phyloP scores from a whole-genome alignment of 1,284 basidiomycete species.

The Gastroboletus turbinatus region DNA sequence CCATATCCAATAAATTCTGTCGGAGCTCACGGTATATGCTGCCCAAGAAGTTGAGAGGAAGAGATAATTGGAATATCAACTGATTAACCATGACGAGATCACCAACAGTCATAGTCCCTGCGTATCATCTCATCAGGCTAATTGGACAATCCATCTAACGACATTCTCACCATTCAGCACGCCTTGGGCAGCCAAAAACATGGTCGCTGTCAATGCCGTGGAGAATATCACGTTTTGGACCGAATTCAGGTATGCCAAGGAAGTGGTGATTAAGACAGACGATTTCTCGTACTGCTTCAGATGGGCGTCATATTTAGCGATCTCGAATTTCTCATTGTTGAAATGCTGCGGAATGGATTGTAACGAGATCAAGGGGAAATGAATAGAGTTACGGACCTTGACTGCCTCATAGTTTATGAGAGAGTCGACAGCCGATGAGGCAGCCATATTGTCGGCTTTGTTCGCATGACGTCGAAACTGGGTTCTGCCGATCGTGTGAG shows the following conservation, averaged over 20 bases:
- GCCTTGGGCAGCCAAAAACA: slow-evolving; percentile 96
- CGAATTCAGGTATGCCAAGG: slow-evolving; percentile 90
- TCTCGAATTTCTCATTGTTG: slow-evolving; percentile 94
- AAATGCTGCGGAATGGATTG: slow-evolving; percentile 66
- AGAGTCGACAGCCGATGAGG: slow-evolving; percentile 91
- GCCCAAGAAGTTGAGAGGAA: slow-evolving; percentile 96
- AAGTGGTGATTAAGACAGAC: slow-evolving; percentile 94
- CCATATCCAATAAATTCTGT: slow-evolving; percentile 97
- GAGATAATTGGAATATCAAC: slow-evolving; percentile 95
- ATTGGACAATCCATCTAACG: neutral
- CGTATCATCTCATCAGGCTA: neutral
- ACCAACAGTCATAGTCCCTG: slow-evolving; percentile 96
- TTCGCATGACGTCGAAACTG: slow-evolving; percentile 95
- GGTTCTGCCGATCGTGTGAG: slow-evolving; percentile 55
- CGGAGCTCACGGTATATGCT: slow-evolving; percentile 96
- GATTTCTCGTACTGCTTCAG: slow-evolving; percentile 88
- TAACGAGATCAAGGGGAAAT: neutral
- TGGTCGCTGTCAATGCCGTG: slow-evolving; percentile 88
- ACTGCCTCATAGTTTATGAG: slow-evolving; percentile 98
- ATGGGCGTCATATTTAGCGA: slow-evolving; percentile 90
- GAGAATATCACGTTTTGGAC: slow-evolving; percentile 98
- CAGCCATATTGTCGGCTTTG: slow-evolving; percentile 94
- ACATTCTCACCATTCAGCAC: slow-evolving; percentile 72
- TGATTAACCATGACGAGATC: slow-evolving; percentile 99
- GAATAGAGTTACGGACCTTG: slow-evolving; percentile 57